Evolutionary conservation across 768 basidiomycete genomes (phyloP), one percentile per base, ranked within the genome.

Genomic region (Polyporus arcularius): DNA sequence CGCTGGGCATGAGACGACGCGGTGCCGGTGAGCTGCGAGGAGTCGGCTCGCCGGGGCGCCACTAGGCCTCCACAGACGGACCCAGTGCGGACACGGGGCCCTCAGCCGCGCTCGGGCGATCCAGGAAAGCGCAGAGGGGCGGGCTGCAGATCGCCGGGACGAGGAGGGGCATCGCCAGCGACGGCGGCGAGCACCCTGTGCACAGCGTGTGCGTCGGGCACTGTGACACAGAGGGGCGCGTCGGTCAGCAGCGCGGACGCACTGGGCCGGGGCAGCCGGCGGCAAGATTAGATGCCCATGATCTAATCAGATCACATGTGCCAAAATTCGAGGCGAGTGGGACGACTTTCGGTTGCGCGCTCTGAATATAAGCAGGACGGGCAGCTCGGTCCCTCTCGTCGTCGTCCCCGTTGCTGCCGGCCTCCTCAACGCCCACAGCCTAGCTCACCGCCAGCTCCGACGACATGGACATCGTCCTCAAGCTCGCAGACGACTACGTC

Each of bases 401-500:
- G 53, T 61, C 60, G 41, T 51, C 26, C 18, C 42, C 48, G 46
- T 16, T 41, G 47, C 35, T n/a, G 40, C 52, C 45, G 28, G 45
- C 50, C 40, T 28, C 38, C 40, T 42, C 39, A 16, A 28, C n/a
- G 38, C 42, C 39, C 35, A 35, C 28, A 10, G 18, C 8, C 35
- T 35, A 16, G 49, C 49, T 28, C 21, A 32, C 9, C 26, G 7
- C 38, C 46, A 8, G 26, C 50, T 21, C 50, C 39, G 30, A 46
- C 40, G 41, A 39, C 61, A 98, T 98, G 96, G 96, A 98, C 78
- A 72, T 92, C 72, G 77, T 95, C n/a, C 85, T 98, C 51, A 60
- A 79, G 63, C 48, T 88, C 63, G 80, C 80, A 43, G 94, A 98
- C 76, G 82, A 88, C 35, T 81, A 80, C 70, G 30, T 90, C 49